A percentile compares a stretch with the other conserved stretches of the same genome.
Conservation (phyloP, 805 yeast species). For the Yarrowia divulgata region DNA sequence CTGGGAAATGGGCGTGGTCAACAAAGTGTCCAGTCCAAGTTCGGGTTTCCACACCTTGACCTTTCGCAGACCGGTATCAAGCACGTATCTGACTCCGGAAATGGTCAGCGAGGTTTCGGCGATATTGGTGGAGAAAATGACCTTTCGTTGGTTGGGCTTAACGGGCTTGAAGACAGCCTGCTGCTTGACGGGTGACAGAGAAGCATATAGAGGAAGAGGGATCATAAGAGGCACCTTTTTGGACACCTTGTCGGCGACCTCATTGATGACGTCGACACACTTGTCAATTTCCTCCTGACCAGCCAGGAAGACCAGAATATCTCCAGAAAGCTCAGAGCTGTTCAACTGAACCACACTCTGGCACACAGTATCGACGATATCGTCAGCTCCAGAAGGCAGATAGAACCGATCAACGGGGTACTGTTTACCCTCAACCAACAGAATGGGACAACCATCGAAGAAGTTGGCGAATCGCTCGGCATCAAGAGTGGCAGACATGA, state of each 20-base stretch:
- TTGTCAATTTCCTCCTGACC: slow-evolving; percentile 98
- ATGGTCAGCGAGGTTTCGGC: slow-evolving; percentile 98
- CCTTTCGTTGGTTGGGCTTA: slow-evolving; percentile 74
- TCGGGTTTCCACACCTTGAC: slow-evolving; percentile 95
- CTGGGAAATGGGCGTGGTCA: slow-evolving; percentile 90
- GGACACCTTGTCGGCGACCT: slow-evolving; percentile 67
- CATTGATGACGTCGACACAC: slow-evolving; percentile 66
- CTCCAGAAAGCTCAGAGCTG: slow-evolving; percentile 82
- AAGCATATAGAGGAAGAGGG: slow-evolving; percentile 90
- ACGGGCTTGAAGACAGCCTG: slow-evolving; percentile 75
- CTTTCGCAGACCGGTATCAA: slow-evolving; percentile 91
- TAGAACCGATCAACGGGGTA: slow-evolving; percentile 81
- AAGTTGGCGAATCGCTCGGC: slow-evolving; percentile 84
- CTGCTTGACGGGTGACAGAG: slow-evolving; percentile 86
- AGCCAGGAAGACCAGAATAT: slow-evolving; percentile 87
- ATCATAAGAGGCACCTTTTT: slow-evolving; percentile 76
- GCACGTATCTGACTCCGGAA: slow-evolving; percentile 89
- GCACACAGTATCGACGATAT: slow-evolving; percentile 79
- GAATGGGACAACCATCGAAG: slow-evolving; percentile 77
- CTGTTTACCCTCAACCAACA: slow-evolving; percentile 89
- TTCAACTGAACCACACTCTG: slow-evolving; percentile 81
- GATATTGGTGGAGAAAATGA: slow-evolving; percentile 90
- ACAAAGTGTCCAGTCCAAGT: slow-evolving; percentile 86
- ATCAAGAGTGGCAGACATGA: slow-evolving; percentile 97
- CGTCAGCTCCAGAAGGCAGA: slow-evolving; percentile 70